Evolutionary conservation across 2,329 filamentous ascomycete genomes (phyloP), one percentile per base, ranked within the genome.

Genomic region (Zymoseptoria passerinii): DNA sequence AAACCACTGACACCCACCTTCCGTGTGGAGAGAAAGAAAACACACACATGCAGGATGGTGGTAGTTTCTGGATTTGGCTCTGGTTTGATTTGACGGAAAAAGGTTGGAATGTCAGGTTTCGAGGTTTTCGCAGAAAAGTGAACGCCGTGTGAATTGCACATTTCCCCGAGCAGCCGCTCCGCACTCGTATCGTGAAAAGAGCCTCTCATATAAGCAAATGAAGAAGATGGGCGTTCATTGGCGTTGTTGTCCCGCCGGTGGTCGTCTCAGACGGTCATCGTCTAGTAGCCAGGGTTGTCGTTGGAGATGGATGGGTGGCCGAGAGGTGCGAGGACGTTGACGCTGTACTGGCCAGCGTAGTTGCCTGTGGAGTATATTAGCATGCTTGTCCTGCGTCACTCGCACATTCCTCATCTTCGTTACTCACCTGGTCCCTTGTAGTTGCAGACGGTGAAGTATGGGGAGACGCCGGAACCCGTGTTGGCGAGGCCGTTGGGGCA

Each of bases 371-470:
- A 51, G 3, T 4, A 50, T 27, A n/a, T 50, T 50, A 50, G 19
- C 28, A 50, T 53, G 5, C 61, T 57, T 60, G 28, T 10, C 20
- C 35, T 35, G 7, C 23, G 8, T 53, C 7, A 49, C 7, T 19
- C 10, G 16, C n/a, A 9, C 18, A 13, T 8, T 2, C 16, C 2
- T 48, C 16, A 53, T 4, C 16, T 3, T 48, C 16, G 53, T 2
- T 74, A 57, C 83, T 74, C 83, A 89, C 89, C 90, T 63, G 84
- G 77, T 61, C 84, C 81, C 65, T 76, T 78, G 78, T 96, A 96
- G 82, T 96, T 92, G 86, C 90, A 96, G 68, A 95, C 90, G 28
- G 88, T 92, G 79, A 84, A 90, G 76, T 82, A 85, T n/a, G 84
- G 75, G 44, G 79, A 57, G 28, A 75, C 66, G 53, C 71, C 68